Base-by-base conservation (phyloP, 1,139 yeast species). In the Candida anutae region DNA sequence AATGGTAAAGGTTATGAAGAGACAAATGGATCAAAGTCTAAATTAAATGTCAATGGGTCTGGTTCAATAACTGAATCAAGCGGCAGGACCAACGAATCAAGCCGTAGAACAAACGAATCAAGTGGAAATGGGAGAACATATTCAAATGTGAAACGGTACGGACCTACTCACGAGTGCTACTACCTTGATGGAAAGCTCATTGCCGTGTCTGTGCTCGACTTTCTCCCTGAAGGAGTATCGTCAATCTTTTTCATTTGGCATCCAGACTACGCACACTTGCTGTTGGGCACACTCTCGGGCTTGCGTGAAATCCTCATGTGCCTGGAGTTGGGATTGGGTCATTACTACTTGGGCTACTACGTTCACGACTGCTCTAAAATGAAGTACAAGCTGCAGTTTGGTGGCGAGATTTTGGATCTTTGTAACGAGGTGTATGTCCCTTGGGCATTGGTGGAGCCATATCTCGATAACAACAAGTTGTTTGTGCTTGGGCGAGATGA, bases 231-330 rank as follows among this genome's bases (percentile, higher is more conserved):
- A 12, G 81, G 88, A 0, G 52, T 88, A 0, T 84, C 95, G 0
- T 78, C 94, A 0, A 90, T 88, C 1, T 88, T 87, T 46, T 81
- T 87, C 44, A 74, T 87, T 12, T 85, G 94, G 84, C 93, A 87
- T 46, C 94, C 94, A 0, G 88, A 76, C 35, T 79, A 66, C 48
- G 75, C 78, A 2, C 64, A 73, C 32, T 55, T 79, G 36, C 79
- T 87, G 0, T 52, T 87, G 22, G 97, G 97, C 0, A 82, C 84
- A 17, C 49, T 87, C 2, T 76, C 88, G 32, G 93, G 85, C 0
- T 43, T 85, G 18, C 54, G 83, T 22, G 97, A 88, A 44, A 57
- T 84, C 27, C 62, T 73, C 4, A 50, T 83, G 58, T 55, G 72
- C 16, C 40, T 60, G 15, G 44, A 51, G 27, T 48, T 70, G 30